Conservation (phyloP, 352 stramenopile species). For the Globisporangium rhizosaccharum region DNA sequence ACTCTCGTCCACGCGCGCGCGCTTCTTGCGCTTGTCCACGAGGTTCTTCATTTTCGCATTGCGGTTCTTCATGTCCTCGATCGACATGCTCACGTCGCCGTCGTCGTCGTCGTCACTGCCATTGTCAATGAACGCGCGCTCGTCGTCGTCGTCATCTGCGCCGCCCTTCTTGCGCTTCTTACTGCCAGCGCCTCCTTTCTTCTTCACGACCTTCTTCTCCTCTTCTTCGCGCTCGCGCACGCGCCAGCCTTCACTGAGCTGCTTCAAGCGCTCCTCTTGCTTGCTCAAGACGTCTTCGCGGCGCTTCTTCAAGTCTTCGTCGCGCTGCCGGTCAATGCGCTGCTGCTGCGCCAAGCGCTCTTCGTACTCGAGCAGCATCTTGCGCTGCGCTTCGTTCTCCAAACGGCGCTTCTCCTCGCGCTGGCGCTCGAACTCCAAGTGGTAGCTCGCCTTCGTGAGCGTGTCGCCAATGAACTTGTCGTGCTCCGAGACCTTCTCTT, state of each 20-base stretch:
- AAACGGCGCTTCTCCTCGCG: constrained; percentile 80
- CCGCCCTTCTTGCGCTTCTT: constrained; percentile 70
- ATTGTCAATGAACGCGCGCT: constrained; percentile 17
- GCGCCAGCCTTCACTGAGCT: constrained; percentile 78
- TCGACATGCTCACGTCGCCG: constrained; percentile 63
- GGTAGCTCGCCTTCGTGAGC: constrained; percentile 81
- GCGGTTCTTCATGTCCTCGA: constrained; percentile 89
- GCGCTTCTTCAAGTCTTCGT: constrained; percentile 58
- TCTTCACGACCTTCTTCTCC: constrained; percentile 75
- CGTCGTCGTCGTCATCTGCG: constrained; percentile 28
- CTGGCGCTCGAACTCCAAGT: constrained; percentile 87
- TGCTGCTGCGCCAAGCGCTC: constrained; percentile 67
- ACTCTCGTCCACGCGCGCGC: constrained; percentile 34
- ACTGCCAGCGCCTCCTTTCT: constrained; percentile 30
- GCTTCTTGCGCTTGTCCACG: constrained; percentile 82
- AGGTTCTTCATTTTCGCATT: constrained; percentile 84
- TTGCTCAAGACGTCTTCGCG: constrained; percentile 70
- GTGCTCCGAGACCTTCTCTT: constrained; percentile 84
- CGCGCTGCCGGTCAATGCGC: constrained; percentile 35
- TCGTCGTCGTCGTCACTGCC: constrained; percentile 24
- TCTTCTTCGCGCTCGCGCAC: constrained; percentile 79
- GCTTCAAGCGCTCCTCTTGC: constrained; percentile 79
- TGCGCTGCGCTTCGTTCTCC: constrained; percentile 77
- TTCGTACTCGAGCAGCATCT: constrained; percentile 79
- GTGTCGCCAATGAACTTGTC: constrained; percentile 86